Evolutionary conservation across 257 asterid species (phyloP).

Genomic region (Mentha longifolia): DNA sequence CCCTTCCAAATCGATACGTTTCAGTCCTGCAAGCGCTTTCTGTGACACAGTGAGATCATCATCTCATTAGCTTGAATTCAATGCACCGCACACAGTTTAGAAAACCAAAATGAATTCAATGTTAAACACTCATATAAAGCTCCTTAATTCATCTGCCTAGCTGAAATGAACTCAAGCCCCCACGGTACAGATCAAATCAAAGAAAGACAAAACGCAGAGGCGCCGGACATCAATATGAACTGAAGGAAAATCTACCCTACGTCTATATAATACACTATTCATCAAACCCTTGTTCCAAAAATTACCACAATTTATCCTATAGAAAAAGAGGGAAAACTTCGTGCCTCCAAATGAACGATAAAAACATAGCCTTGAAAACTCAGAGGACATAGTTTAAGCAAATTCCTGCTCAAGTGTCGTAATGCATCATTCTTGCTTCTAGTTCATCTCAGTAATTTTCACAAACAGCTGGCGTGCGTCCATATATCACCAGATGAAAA

Average conservation of each 20-base stretch:
- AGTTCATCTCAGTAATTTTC: background rate
- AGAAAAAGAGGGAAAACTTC: background rate
- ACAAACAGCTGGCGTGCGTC: constrained; percentile 35
- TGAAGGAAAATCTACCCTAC: background rate
- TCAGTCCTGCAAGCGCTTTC: constrained; percentile 91
- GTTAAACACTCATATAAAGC: background rate
- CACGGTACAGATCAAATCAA: constrained; percentile 4
- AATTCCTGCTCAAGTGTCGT: background rate
- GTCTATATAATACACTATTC: constrained; percentile 2
- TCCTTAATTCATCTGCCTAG: constrained; percentile 3
- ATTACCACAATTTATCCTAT: background rate
- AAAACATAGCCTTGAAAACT: background rate
- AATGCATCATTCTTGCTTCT: constrained; percentile 1
- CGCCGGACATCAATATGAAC: background rate
- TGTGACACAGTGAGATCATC: constrained; percentile 38
- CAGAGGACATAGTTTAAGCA: background rate
- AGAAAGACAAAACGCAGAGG: constrained; percentile 5
- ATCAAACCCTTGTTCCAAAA: constrained; percentile 11
- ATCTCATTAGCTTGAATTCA: constrained; percentile 22
- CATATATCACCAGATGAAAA: background rate
- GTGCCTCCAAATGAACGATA: constrained; percentile 5
- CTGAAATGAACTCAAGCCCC: background rate
- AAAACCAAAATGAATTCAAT: too few species aligned
- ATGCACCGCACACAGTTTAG: too few species aligned
- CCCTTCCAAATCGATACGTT: constrained; percentile 85